Base-by-base conservation (phyloP, 768 basidiomycete genomes). In the Macrolepiota albuminosa region DNA sequence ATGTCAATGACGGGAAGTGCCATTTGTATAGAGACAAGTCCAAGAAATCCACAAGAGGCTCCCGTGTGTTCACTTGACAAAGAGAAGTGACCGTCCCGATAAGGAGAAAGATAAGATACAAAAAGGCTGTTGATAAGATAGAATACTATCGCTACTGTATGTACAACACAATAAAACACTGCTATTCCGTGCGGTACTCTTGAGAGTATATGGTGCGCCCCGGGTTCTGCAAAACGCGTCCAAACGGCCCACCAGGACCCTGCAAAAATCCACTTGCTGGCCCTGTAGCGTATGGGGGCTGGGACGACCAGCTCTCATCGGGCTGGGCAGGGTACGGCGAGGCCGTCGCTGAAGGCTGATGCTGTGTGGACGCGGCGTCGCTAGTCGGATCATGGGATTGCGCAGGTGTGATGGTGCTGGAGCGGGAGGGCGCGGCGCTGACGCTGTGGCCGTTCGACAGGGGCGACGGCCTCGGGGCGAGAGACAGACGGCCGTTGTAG, bases 1-100 rank as follows among this genome's bases (percentile, higher is more conserved):
- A 93, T 85, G 67, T 82, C 78, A 68, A 94, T 90, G 49, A 93
- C 81, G 2, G 92, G 92, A 4, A 94, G 79, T 21, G 63, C 64
- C 62, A 65, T 63, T 5, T 37, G 34, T 4, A 56, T n/a, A 36
- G 10, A 37, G 36, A 57, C 36, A 13, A 59, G 54, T 39, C 9
- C 40, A 54, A 58, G 33, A 18, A 51, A 29, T 39, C 39, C 46
- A 46, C 34, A 21, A 46, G 26, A 9, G 10, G 10, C 33, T 1
- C 36, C 39, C 10, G 26, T 50, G 21, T 50, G 54, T 45, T 36
- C 46, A 31, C 24, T 36, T 26, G 18, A 1, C 8, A 34, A 1
- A 11, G 10, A 2, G 33, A 5, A 18, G 42, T 8, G n/a, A 43
- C 9, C 21, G 26, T 26, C 43, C 52, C 42, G 47, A 57, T 53